These are phyloP conservation scores for Calonectria hongkongensis DNA, from an alignment of 2,329 filamentous ascomycete genomes.

Conservation along the genomic window DNA sequence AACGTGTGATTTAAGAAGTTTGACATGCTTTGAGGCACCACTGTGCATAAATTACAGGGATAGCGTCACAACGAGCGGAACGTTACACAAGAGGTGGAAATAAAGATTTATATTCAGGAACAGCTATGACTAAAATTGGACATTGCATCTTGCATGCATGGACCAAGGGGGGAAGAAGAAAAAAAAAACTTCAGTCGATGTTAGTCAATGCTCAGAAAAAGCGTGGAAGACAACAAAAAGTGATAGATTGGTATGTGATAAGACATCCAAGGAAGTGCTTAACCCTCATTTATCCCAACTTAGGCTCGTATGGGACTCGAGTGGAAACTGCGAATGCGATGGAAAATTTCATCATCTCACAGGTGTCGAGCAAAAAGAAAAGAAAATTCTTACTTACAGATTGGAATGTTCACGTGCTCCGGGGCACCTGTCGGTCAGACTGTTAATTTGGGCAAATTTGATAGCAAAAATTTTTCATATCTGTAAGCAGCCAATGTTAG, in stretches of 20 bases:
- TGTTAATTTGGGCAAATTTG: slow-evolving; percentile 5
- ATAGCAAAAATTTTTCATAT: slow-evolving; percentile 36
- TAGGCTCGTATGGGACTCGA: slow-evolving; percentile 82
- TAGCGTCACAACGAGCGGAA: slow-evolving; percentile 10
- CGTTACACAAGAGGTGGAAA: slow-evolving; percentile 1
- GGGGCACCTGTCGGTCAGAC: slow-evolving; percentile 40
- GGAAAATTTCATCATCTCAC: slow-evolving; percentile 82
- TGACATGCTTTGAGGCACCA: slow-evolving; percentile 1
- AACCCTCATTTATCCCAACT: slow-evolving; percentile 81
- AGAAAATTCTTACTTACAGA: slow-evolving; percentile 48
- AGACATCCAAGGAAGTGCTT: slow-evolving; percentile 86
- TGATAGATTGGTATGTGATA: slow-evolving; percentile 62
- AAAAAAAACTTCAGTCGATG: slow-evolving; percentile 7
- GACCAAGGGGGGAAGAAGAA: background rate
- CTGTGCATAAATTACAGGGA: slow-evolving; percentile 15
- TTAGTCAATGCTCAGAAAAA: slow-evolving; percentile 47
- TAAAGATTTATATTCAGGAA: slow-evolving; percentile 15
- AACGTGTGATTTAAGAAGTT: background rate
- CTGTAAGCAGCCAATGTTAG: slow-evolving; percentile 49
- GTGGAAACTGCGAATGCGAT: slow-evolving; percentile 92
- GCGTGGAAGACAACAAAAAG: slow-evolving; percentile 40
- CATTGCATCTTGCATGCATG: slow-evolving; percentile 1
- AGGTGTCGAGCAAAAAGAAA: slow-evolving; percentile 31
- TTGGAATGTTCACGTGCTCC: slow-evolving; percentile 13
- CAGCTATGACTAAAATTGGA: slow-evolving; percentile 1